Evolutionary conservation across 2,329 filamentous ascomycete genomes (phyloP).

Genomic region (Penicillium nordicum): DNA sequence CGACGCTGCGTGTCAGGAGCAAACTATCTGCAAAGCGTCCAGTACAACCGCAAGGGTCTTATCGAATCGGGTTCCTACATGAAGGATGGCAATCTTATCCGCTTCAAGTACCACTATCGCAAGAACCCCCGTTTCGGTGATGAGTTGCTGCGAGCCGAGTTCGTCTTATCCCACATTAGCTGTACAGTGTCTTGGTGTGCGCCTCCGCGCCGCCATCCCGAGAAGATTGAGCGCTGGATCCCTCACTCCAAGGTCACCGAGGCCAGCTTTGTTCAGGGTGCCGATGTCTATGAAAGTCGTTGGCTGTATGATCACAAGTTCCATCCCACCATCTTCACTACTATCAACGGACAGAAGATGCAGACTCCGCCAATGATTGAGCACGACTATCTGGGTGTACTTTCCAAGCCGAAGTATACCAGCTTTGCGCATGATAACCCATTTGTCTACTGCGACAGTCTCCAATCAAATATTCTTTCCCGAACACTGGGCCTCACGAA

Average conservation of each 20-base stretch:
- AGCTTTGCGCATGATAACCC: conserved; percentile 52
- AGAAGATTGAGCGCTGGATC: conserved; percentile 55
- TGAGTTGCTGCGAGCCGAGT: conserved; percentile 56
- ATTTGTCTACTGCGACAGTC: conserved; percentile 47
- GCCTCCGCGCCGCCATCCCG: conserved; percentile 48
- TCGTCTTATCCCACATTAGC: conserved; percentile 52
- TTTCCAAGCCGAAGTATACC: conserved; percentile 43
- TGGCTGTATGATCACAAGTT: conserved; percentile 51
- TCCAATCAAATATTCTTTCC: conserved; percentile 33
- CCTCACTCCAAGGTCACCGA: conserved; percentile 54
- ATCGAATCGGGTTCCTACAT: conserved; percentile 54
- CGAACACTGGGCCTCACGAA: conserved; percentile 33
- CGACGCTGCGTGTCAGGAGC: conserved; percentile 49
- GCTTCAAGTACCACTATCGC: conserved; percentile 55
- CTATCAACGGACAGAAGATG: conserved; percentile 49
- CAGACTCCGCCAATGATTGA: conserved; percentile 56
- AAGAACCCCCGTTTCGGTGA: conserved; percentile 54
- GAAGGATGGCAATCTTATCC: conserved; percentile 50
- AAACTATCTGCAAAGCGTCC: conserved; percentile 46
- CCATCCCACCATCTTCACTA: conserved; percentile 47
- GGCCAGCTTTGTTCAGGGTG: conserved; percentile 53
- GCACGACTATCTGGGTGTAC: conserved; percentile 44
- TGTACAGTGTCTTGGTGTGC: conserved; percentile 55
- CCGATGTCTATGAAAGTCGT: conserved; percentile 52
- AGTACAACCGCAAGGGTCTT: conserved; percentile 54